Percentiles rank a stretch among this genome's conserved stretches.
These are phyloP conservation scores for Talaromyces proteolyticus DNA, from an alignment of 495 filamentous ascomycete species.

Conservation along the genomic window DNA sequence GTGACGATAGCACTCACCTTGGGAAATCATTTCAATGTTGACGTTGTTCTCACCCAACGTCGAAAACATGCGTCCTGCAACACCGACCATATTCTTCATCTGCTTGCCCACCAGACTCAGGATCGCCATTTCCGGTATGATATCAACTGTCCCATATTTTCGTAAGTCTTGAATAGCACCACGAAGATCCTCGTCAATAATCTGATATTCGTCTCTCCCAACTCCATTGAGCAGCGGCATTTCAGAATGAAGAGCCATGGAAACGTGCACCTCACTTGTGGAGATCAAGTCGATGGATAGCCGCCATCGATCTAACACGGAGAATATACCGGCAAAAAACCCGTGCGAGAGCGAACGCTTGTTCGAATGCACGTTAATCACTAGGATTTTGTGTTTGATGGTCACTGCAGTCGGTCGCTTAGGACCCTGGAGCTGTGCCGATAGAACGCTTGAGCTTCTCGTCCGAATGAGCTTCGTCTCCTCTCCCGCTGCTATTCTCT, in stretches of 20 bases:
- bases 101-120: slow-evolving; percentile 86
- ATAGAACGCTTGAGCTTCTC: slow-evolving; percentile 37
- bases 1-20: slow-evolving; percentile 53
- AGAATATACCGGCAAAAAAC: slow-evolving; percentile 88
- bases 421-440: slow-evolving; percentile 41
- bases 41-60: slow-evolving; percentile 82
- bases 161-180: slow-evolving; percentile 63
- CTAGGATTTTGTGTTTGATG: slow-evolving; percentile 86
- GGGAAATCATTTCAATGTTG: slow-evolving; percentile 97
- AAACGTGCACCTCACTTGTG: slow-evolving; percentile 90
- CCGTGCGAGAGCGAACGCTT: slow-evolving; percentile 82
- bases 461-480: slow-evolving; percentile 42
- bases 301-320: slow-evolving; percentile 69
- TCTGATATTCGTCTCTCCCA: slow-evolving; percentile 55
- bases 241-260: slow-evolving; percentile 82
- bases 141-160: slow-evolving; percentile 76
- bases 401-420: slow-evolving; percentile 89
- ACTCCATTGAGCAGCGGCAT: slow-evolving; percentile 45
- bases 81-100: slow-evolving; percentile 91
- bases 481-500: slow-evolving; percentile 37
- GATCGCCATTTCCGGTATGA: slow-evolving; percentile 84
- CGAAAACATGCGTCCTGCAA: slow-evolving; percentile 84
- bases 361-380: slow-evolving; percentile 94
- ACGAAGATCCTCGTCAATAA: slow-evolving; percentile 59
- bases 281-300: slow-evolving; percentile 91